A percentile compares a stretch with the other conserved stretches of the same genome.
Evolutionary conservation across 345 rosid genomes (phyloP).

Genomic region (Corchorus capsularis): DNA sequence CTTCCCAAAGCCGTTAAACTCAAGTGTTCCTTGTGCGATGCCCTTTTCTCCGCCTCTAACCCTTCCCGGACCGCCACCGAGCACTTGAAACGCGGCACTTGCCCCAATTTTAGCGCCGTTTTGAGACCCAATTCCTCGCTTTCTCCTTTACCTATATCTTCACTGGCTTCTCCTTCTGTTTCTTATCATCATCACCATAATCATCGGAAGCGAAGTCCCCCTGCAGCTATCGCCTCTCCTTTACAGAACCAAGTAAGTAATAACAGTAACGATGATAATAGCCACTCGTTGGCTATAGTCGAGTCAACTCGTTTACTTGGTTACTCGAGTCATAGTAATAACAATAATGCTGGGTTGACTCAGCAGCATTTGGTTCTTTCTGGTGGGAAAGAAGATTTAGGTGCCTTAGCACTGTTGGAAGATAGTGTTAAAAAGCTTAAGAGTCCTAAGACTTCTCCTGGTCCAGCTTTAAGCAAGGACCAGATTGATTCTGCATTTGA

Average conservation of each 20-base stretch:
- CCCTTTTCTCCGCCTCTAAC: conserved; percentile 59
- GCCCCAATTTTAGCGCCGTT: conserved; percentile 47
- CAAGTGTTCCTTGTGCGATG: conserved; percentile 48
- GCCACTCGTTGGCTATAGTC: conserved; percentile 43
- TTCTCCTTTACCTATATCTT: conserved; percentile 54
- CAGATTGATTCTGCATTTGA: conserved; percentile 52
- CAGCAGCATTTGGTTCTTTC: conserved; percentile 53
- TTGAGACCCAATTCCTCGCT: conserved; percentile 29
- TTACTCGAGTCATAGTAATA: conserved; percentile 12
- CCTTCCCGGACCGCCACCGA: conserved; percentile 62
- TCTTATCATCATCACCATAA: conserved; percentile 23
- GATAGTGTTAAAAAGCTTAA: conserved; percentile 60
- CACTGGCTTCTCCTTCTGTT: conserved; percentile 37
- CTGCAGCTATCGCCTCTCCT: conserved; percentile 24
- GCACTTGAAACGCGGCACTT: conserved; percentile 56
- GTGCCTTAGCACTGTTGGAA: conserved; percentile 57
- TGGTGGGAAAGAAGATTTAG: conserved; percentile 58
- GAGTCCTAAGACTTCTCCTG: conserved; percentile 52
- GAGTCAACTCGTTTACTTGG: conserved; percentile 40
- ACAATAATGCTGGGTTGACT: conserved; percentile 21
- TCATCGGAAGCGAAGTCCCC: conserved; percentile 45
- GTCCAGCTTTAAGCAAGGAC: conserved; percentile 48
- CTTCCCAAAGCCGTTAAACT: conserved; percentile 59
- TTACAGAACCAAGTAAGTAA: conserved; percentile 25
- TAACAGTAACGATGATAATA: conserved; percentile 10